Conservation (phyloP, 2,329 filamentous ascomycete species). For the Trichoderma sp. region DNA sequence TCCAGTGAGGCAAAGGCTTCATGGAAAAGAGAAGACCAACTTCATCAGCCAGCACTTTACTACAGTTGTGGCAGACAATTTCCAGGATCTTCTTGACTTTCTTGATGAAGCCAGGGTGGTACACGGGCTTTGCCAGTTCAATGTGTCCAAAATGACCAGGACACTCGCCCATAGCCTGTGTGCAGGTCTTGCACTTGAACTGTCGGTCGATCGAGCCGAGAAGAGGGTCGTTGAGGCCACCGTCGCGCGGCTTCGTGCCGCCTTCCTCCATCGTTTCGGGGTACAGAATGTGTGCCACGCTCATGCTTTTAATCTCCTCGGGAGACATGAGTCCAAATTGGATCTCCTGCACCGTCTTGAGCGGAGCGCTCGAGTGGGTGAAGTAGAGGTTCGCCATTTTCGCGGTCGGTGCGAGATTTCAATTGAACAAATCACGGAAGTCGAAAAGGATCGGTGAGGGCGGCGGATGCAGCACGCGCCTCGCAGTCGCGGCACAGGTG, state of each 20-base stretch:
- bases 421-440: background rate
- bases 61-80: conserved; percentile 98
- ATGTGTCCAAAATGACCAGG: conserved; percentile 99
- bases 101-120: conserved; percentile 91
- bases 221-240: conserved; percentile 91
- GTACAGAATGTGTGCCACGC: conserved; percentile 91
- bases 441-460: conserved; percentile 24
- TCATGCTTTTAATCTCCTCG: conserved; percentile 99
- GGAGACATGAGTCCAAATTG: conserved; percentile 97
- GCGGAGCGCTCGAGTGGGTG: conserved; percentile 86
- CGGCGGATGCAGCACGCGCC: conserved; percentile 22
- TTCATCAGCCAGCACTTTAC: conserved; percentile 95
- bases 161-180: conserved; percentile 92
- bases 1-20: conserved; percentile 53
- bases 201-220: conserved; percentile 95
- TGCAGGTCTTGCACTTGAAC: conserved; percentile 94
- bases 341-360: conserved; percentile 98
- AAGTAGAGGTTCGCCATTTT: conserved; percentile 93
- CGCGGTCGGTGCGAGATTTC: conserved; percentile 31
- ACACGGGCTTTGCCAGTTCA: conserved; percentile 93
- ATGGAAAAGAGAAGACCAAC: conserved; percentile 70
- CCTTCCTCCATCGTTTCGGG: conserved; percentile 99
- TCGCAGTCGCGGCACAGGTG: conserved; percentile 22
- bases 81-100: conserved; percentile 99
- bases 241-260: conserved; percentile 83